These are phyloP conservation scores for Hagleromyces aurorensis DNA, from an alignment of 805 yeast genomes.

Conservation along the genomic window DNA sequence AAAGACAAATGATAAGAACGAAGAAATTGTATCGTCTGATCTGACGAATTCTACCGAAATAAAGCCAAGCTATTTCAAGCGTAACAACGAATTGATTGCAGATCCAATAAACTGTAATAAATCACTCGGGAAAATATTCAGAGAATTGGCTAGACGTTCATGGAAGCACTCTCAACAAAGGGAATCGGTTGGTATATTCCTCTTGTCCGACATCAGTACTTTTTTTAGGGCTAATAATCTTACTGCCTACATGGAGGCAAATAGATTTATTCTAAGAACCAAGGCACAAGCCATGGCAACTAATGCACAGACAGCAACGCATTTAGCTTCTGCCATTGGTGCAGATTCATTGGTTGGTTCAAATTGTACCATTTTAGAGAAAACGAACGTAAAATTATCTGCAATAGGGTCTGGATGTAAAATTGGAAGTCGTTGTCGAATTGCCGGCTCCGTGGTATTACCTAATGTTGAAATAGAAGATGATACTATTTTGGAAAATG, in stretches of 20 bases:
- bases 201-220: slow-evolving; percentile 58
- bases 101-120: slow-evolving; percentile 32
- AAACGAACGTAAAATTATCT: slow-evolving; percentile 78
- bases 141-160: slow-evolving; percentile 85
- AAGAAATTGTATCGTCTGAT: slow-evolving; percentile 1
- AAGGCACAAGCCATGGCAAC: slow-evolving; percentile 41
- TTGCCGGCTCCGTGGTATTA: slow-evolving; percentile 77
- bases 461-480: slow-evolving; percentile 70
- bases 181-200: slow-evolving; percentile 61
- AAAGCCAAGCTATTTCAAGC: slow-evolving; percentile 28
- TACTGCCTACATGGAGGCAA: slow-evolving; percentile 83
- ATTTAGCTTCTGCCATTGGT: slow-evolving; percentile 61
- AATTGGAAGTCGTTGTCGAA: slow-evolving; percentile 80
- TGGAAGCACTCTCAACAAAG: slow-evolving; percentile 66
- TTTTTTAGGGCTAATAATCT: slow-evolving; percentile 75
- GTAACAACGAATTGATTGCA: slow-evolving; percentile 17
- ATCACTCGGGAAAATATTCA: slow-evolving; percentile 57
- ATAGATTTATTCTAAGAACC: slow-evolving; percentile 62
- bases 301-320: slow-evolving; percentile 19
- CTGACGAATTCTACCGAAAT: slow-evolving; percentile 15
- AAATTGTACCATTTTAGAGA: slow-evolving; percentile 63
- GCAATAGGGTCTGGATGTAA: slow-evolving; percentile 67
- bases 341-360: slow-evolving; percentile 77
- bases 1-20: slow-evolving; percentile 11
- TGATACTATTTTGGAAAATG: slow-evolving; percentile 70